Evolutionary conservation across 306 rosid genomes (phyloP), one percentile per base, ranked within the genome.

Genomic region (Quercus cerris): DNA sequence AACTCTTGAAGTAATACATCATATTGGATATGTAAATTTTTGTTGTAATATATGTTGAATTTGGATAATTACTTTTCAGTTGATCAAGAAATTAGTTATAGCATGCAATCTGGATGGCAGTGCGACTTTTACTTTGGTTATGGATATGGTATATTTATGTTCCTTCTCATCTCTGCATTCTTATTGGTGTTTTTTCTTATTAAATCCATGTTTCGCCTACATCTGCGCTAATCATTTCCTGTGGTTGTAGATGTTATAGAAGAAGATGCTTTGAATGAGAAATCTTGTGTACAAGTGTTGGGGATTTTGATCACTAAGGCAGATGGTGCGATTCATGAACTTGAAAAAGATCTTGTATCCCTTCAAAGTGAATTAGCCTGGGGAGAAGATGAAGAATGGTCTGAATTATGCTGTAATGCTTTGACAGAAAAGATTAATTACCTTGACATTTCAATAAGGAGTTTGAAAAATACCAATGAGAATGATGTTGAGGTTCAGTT

Each of bases 261-360:
- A 84, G 97, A 94, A 85, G 81, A 84, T 85, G 85, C 84, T 30
- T 79, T 89, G 89, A 82, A 91, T 51, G 86, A 73, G 84, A 85
- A 84, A 75, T 86, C 69, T 61, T 88, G 93, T 68, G 69, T 90
- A 74, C 89, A 83, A 78, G 97, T 89, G 79, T 80, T 91, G 80
- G 79, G 82, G 81, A 80, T 81, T 82, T 85, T 85, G 84, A 81
- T 87, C 76, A 77, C 74, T 71, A 82, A 86, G 72, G 93, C 88
- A 3, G 91, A 89, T 74, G 74, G 44, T 51, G 97, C 91, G 77
- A 85, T 90, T 41, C 87, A 87, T 82, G 93, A 86, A 55, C 94
- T 94, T 70, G 91, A 85, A 76, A 81, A 77, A 59, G 84, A 88
- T 73, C 84, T 93, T 44, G 62, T 81, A 71, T 82, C 83, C 51